Percentiles rank a stretch among this genome's conserved stretches.
Conservation (phyloP, 495 filamentous ascomycete species). For the Penicillium diatomitis region DNA sequence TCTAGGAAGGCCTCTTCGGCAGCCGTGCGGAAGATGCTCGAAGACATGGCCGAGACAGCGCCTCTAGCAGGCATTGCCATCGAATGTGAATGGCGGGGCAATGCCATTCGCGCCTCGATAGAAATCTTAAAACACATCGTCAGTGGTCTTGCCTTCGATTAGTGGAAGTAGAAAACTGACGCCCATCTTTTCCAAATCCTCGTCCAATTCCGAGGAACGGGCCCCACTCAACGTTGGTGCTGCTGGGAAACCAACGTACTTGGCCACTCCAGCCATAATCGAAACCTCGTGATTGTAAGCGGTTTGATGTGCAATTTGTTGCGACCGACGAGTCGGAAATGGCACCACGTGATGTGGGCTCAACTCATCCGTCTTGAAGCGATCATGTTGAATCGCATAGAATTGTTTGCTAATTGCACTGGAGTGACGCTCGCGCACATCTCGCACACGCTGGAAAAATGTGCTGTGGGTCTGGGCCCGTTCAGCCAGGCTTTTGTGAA, state of each 20-base stretch:
- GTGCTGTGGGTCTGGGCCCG: constrained; percentile 77
- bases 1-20: constrained; percentile 79
- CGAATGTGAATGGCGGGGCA: constrained; percentile 15
- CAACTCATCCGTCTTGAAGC: constrained; percentile 70
- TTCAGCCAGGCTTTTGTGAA: constrained; percentile 66
- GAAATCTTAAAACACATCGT: constrained; percentile 25
- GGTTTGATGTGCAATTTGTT: constrained; percentile 68
- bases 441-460: constrained; percentile 74
- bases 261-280: constrained; percentile 79
- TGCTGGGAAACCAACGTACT: constrained; percentile 90
- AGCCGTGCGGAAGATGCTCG: constrained; percentile 36
- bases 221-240: constrained; percentile 73
- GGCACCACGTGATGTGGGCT: constrained; percentile 70
- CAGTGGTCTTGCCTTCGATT: not conserved
- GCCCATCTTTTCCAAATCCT: constrained; percentile 81
- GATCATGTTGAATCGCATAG: constrained; percentile 85
- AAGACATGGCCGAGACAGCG: constrained; percentile 30
- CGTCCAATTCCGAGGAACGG: constrained; percentile 64
- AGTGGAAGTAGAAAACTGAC: constrained; percentile 47
- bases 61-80: constrained; percentile 18
- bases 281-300: constrained; percentile 92
- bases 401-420: constrained; percentile 74
- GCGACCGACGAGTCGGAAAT: constrained; percentile 60
- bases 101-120: constrained; percentile 22
- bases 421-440: constrained; percentile 70